Percentiles rank a stretch among this genome's conserved stretches.
Conservation (phyloP, 2,329 filamentous ascomycete genomes). For the Sporothrix pseudoabietina region DNA sequence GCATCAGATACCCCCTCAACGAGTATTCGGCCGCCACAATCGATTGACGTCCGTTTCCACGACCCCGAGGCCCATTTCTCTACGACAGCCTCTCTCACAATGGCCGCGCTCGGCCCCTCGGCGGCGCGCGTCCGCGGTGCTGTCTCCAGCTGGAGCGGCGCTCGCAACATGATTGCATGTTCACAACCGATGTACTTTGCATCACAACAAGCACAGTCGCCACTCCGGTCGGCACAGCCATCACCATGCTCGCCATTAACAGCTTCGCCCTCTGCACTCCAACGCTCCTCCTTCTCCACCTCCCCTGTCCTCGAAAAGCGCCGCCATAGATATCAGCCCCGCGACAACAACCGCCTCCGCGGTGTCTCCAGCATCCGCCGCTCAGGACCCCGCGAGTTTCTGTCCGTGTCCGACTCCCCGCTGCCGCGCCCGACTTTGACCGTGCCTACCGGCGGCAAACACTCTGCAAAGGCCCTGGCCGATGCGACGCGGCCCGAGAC, state of each 20-base stretch:
- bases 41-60: too few relatives aligned
- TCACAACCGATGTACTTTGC: conserved; percentile 19
- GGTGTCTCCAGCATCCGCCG: conserved; percentile 80
- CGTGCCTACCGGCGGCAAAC: background rate
- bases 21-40: background rate
- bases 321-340: conserved; percentile 49
- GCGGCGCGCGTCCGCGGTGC: conserved; percentile 22
- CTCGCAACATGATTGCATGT: conserved; percentile 9
- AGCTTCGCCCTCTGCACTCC: conserved; percentile 4
- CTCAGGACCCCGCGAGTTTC: conserved; percentile 72
- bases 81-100: background rate
- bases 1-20: background rate
- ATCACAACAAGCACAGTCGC: background rate
- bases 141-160: conserved; percentile 4
- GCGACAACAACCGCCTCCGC: conserved; percentile 77
- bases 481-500: conserved; percentile 60
- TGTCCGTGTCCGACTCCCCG: conserved; percentile 71
- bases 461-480: conserved; percentile 38
- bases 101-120: conserved; percentile 28
- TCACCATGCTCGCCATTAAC: background rate
- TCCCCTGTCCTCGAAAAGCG: conserved; percentile 53
- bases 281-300: conserved; percentile 54
- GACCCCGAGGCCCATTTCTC: too few relatives aligned
- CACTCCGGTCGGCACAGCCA: background rate
- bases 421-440: conserved; percentile 69